These are phyloP conservation scores for Pachyrhizus erosus DNA, from an alignment of 306 rosid species.

Conservation along the genomic window DNA sequence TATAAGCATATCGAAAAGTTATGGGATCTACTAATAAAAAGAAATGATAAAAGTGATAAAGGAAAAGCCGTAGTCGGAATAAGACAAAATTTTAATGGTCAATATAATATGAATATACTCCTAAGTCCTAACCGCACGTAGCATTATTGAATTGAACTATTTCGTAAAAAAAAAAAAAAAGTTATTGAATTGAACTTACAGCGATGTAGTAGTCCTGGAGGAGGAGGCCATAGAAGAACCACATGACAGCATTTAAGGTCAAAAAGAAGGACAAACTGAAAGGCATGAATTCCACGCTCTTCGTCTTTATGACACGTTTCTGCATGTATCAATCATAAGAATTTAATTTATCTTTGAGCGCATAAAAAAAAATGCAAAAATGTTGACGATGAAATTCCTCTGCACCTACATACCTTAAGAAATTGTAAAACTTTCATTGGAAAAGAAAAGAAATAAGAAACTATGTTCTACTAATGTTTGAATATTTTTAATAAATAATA, in stretches of 20 bases:
- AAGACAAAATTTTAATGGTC: background rate
- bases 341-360: background rate
- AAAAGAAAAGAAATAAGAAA: no score
- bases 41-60: background rate
- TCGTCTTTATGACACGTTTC: slow-evolving; percentile 73
- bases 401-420: no score
- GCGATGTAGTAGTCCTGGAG: slow-evolving; percentile 84
- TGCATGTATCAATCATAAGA: slow-evolving; percentile 41
- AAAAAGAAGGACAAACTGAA: slow-evolving; percentile 79
- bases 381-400: no score
- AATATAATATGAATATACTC: background rate
- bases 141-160: slow-evolving; percentile 17
- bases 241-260: slow-evolving; percentile 75
- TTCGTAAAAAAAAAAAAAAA: no score
- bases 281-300: slow-evolving; percentile 92
- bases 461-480: no score
- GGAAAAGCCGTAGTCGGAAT: background rate
- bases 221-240: slow-evolving; percentile 96
- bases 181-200: slow-evolving; percentile 40
- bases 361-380: no score
- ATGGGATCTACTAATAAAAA: background rate
- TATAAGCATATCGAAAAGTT: background rate
- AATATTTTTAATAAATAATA: no score
- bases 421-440: no score
- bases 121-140: background rate